A percentile compares a stretch with the other conserved stretches of the same genome.
Evolutionary conservation across 2,329 filamentous ascomycete species (phyloP).

Genomic region (Fusarium agapanthi): DNA sequence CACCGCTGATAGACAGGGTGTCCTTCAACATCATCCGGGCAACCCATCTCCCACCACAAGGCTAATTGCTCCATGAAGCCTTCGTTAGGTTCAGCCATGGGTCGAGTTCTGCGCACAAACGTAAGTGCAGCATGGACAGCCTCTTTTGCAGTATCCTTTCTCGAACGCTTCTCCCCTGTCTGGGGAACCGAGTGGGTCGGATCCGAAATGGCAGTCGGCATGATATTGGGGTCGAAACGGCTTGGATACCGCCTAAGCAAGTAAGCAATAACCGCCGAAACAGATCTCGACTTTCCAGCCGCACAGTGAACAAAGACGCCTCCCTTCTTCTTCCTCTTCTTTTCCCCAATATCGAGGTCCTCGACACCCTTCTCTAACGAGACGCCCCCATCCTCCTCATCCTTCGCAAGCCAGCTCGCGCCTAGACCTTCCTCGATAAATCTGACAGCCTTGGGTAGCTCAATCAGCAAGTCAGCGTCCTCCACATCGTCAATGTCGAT

Average conservation of each 20-base stretch:
- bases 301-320: slow-evolving; percentile 76
- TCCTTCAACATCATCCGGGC: slow-evolving; percentile 70
- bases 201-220: slow-evolving; percentile 39
- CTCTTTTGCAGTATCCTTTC: slow-evolving; percentile 49
- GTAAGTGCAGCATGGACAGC: slow-evolving; percentile 71
- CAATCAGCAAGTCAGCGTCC: slow-evolving; percentile 84
- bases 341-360: slow-evolving; percentile 19
- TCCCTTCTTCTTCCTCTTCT: slow-evolving; percentile 40
- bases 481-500: slow-evolving; percentile 92
- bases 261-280: slow-evolving; percentile 84
- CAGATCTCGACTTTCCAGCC: slow-evolving; percentile 95
- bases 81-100: slow-evolving; percentile 86
- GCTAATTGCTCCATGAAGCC: slow-evolving; percentile 92
- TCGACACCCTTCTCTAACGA: slow-evolving; percentile 29
- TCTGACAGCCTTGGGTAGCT: slow-evolving; percentile 78
- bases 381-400: slow-evolving; percentile 32
- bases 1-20: slow-evolving; percentile 83
- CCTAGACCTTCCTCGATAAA: slow-evolving; percentile 83
- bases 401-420: slow-evolving; percentile 14
- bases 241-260: slow-evolving; percentile 74
- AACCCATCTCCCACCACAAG: slow-evolving; percentile 88
- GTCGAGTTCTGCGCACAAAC: slow-evolving; percentile 73
- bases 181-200: slow-evolving; percentile 8
- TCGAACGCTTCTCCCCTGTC: slow-evolving; percentile 31
- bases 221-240: slow-evolving; percentile 56